Evolutionary conservation across 139 green algal genomes (phyloP).

Genomic region (Mesotaenium endlicherianum): DNA sequence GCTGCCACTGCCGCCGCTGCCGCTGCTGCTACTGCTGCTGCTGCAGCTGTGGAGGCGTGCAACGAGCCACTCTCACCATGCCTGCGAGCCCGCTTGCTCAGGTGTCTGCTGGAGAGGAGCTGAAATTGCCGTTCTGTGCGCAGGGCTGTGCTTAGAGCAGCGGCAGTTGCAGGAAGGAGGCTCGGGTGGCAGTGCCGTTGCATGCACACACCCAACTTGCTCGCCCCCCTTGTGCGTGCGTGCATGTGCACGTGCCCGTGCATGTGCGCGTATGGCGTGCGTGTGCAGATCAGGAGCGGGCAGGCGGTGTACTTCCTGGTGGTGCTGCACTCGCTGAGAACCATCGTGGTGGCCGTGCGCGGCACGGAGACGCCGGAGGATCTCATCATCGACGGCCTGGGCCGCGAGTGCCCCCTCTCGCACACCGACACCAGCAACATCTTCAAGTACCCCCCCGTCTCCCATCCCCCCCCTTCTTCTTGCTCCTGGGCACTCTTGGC

Average conservation of each 20-base stretch:
- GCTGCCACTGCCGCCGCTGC: too few species aligned
- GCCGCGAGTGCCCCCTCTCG: background rate
- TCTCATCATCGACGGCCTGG: constrained; percentile 25
- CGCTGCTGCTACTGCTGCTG: too few species aligned
- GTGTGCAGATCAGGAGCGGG: background rate
- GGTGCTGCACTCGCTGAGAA: background rate
- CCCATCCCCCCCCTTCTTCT: background rate
- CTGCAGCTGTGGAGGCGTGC: too few species aligned
- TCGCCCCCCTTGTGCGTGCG: background rate
- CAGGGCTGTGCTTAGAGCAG: too few species aligned
- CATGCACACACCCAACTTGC: background rate
- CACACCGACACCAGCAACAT: constrained; percentile 1
- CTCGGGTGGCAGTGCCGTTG: background rate
- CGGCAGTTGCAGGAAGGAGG: too few species aligned
- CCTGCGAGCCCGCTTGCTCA: too few species aligned
- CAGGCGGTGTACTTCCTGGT: constrained; percentile 42
- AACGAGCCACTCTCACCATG: too few species aligned
- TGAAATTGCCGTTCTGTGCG: too few species aligned
- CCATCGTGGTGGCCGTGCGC: constrained; percentile 19
- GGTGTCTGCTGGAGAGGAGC: too few species aligned
- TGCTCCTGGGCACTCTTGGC: background rate
- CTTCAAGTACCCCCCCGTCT: background rate
- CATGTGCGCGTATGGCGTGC: background rate
- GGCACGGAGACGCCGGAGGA: constrained; percentile 34
- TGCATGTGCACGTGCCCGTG: background rate